Evolutionary conservation across 2,329 filamentous ascomycete genomes (phyloP), one percentile per base, ranked within the genome.

Genomic region (Talaromyces atroroseus): DNA sequence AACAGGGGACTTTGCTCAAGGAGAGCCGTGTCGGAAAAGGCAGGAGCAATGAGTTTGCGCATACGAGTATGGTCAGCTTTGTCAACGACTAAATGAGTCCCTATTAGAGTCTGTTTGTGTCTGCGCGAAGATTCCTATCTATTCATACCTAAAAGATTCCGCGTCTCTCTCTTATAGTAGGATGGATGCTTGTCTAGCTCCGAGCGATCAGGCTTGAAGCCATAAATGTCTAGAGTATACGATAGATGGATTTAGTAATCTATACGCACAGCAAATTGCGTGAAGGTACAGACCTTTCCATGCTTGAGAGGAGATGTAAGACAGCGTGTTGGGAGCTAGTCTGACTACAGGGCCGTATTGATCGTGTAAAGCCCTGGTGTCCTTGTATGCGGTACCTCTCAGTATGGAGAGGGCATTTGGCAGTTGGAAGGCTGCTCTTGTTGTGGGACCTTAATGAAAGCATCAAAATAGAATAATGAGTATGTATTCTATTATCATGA

Each of bases 21-120:
- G 2, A 74, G 60, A 0, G 70, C 70, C 20, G 63, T 63, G 16
- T 68, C 67, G 3, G 71, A 73, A 58, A 74, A 74, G 1, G 69
- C 70, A 46, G 70, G 64, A 18, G 67, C 60, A 12, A 74, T 58
- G 2, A 71, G 60, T 29, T 65, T 64, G n/a, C 71, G 65, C 51
- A 70, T 67, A 2, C 68, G 64, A 10, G 63, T 52, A 54, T 74
- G 71, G 16, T 64, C 64, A 1, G 56, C 52, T 3, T 62, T 44
- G 26, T 54, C 23, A 16, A 54, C 52, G 3, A 54, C 52, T 54
- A 23, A 1, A 44, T 14, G 18, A 18, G 12, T 23, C 20, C 40
- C 1, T 44, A n/a, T 44, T 23, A 44, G 40, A 42, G 18, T 10
- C 38, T 21, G n/a, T 11, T 23, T 44, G 20, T 12, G 5, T 18